These are phyloP conservation scores for Amauroascus niger DNA, from an alignment of 2,329 filamentous ascomycete species.

Conservation along the genomic window DNA sequence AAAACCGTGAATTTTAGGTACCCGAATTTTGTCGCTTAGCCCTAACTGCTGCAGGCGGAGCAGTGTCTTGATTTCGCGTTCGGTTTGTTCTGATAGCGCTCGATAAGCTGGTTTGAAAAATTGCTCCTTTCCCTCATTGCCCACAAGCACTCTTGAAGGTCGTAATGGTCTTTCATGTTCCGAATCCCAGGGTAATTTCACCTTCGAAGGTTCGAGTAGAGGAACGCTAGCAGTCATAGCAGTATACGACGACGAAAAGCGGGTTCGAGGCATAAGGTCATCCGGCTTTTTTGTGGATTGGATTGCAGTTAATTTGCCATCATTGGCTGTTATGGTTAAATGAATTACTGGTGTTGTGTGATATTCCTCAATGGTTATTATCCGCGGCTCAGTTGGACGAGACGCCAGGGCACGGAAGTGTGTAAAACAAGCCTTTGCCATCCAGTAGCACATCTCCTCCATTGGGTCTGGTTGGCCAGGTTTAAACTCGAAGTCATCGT, in stretches of 20 bases:
- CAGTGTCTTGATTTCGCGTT: constrained; percentile 12
- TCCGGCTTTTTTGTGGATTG: constrained; percentile 4
- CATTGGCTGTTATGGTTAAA: constrained; percentile 7
- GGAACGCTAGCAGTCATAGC: not conserved
- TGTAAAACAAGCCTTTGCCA: constrained; percentile 13
- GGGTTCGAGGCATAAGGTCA: constrained; percentile 9
- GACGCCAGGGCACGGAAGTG: constrained; percentile 9
- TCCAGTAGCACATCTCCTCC: constrained; percentile 13
- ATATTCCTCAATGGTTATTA: constrained; percentile 13
- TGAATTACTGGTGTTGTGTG: constrained; percentile 8
- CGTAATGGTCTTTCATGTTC: constrained; percentile 4
- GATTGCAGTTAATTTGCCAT: constrained; percentile 9
- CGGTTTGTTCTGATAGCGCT: not conserved
- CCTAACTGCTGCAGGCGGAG: constrained; percentile 6
- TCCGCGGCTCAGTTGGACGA: constrained; percentile 11
- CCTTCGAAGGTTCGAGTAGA: constrained; percentile 3
- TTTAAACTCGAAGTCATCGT: constrained; percentile 10
- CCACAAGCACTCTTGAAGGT: constrained; percentile 10
- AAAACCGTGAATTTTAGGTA: constrained; percentile 10
- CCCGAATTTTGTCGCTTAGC: constrained; percentile 6
- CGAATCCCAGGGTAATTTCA: constrained; percentile 12
- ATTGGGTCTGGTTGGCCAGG: constrained; percentile 11
- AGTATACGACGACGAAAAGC: constrained; percentile 3
- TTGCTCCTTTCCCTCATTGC: not conserved
- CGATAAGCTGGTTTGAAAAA: constrained; percentile 13